Evolutionary conservation across 495 filamentous ascomycete genomes (phyloP).

Genomic region (Aspergillus mulundensis): DNA sequence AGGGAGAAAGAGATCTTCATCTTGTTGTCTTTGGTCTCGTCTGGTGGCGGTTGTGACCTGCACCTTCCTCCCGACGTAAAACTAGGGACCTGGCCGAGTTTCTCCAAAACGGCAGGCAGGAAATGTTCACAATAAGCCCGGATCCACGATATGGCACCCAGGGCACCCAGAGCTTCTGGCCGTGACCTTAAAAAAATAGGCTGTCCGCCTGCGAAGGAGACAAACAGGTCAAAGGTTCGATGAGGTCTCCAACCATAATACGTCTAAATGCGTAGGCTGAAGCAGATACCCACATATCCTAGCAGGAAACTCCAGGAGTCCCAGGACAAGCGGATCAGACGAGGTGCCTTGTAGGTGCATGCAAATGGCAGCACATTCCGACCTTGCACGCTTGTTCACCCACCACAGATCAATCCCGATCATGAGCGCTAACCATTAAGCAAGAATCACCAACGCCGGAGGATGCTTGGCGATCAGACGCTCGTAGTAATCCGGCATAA

Average conservation of each 20-base stretch:
- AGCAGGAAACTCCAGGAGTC: conserved; percentile 12
- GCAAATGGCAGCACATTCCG: conserved; percentile 46
- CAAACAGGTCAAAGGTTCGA: not conserved
- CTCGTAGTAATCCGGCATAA: conserved; percentile 29
- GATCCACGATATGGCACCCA: too few species aligned
- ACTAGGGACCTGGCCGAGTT: too few species aligned
- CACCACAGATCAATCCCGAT: conserved; percentile 35
- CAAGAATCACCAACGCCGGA: conserved; percentile 40
- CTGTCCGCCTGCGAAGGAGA: too few species aligned
- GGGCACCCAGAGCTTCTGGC: too few species aligned
- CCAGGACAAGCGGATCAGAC: not conserved
- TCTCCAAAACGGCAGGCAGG: too few species aligned
- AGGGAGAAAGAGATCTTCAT: not conserved
- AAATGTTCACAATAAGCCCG: too few species aligned
- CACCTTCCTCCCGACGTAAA: not conserved
- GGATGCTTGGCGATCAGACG: conserved; percentile 36
- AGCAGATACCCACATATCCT: conserved; percentile 12
- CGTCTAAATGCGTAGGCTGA: not conserved
- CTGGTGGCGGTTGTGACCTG: not conserved
- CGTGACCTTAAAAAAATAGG: too few species aligned
- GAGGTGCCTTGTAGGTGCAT: conserved; percentile 31
- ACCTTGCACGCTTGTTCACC: conserved; percentile 32
- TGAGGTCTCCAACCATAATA: not conserved
- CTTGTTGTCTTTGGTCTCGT: too few species aligned
- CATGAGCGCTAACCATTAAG: conserved; percentile 43